Evolutionary conservation across 192 early-diverging fungal species (phyloP).

Genomic region (Diversispora epigaea): DNA sequence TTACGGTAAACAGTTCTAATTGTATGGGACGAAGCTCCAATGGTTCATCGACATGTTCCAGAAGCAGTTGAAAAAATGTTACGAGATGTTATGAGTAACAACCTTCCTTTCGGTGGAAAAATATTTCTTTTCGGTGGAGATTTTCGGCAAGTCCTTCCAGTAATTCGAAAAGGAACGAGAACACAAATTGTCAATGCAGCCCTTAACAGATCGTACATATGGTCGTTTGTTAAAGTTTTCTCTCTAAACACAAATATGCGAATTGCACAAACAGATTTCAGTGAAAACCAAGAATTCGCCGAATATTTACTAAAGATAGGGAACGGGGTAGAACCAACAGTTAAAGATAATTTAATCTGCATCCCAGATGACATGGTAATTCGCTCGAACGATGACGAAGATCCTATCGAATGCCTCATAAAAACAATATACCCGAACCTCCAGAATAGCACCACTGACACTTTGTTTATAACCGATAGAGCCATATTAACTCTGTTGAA

Average conservation of each 20-base stretch:
- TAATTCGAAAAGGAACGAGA: not conserved
- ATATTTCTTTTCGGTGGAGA: no score
- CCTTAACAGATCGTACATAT: conserved; percentile 32
- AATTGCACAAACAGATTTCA: not conserved
- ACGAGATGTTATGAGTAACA: conserved; percentile 23
- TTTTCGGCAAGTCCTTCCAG: not conserved
- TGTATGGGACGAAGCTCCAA: conserved; percentile 45
- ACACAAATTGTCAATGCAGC: conserved; percentile 17
- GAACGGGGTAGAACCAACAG: not conserved
- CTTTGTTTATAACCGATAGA: conserved; percentile 4
- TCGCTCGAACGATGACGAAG: not conserved
- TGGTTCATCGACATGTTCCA: conserved; percentile 17
- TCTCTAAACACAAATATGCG: conserved; percentile 35
- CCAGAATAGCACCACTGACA: not conserved
- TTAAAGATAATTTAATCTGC: not conserved
- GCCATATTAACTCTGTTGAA: conserved; percentile 32
- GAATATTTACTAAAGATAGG: conserved; percentile 23
- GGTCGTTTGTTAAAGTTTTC: conserved; percentile 26
- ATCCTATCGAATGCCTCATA: not conserved
- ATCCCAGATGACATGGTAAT: not conserved
- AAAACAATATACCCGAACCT: conserved; percentile 26
- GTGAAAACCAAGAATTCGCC: conserved; percentile 21
- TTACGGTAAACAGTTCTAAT: conserved; percentile 32
- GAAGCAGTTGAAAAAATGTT: conserved; percentile 18
- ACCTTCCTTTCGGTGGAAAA: conserved; percentile 30